Evolutionary conservation across 352 stramenopile genomes (phyloP).

Genomic region (Pythium dissimile): DNA sequence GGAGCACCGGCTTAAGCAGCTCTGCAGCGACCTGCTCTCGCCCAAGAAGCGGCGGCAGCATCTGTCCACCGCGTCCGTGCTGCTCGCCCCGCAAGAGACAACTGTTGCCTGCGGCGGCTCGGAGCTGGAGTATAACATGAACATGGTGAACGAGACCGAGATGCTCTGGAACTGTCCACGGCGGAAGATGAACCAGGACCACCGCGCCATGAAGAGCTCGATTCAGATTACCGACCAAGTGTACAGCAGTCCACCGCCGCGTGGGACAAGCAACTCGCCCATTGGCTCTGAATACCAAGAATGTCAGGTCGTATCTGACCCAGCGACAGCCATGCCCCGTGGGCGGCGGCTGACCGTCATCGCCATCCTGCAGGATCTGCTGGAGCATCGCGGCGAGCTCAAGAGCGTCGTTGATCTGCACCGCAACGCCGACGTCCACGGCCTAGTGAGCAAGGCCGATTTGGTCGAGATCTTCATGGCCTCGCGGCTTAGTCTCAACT

Average conservation of each 20-base stretch:
- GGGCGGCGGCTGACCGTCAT: constrained; percentile 35
- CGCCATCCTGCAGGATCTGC: constrained; percentile 59
- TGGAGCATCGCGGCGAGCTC: constrained; percentile 64
- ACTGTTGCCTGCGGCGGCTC: constrained; percentile 19
- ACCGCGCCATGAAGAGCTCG: constrained; percentile 52
- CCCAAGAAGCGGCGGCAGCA: constrained; percentile 66
- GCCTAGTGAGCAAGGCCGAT: constrained; percentile 54
- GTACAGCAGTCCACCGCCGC: neutral
- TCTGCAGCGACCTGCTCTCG: constrained; percentile 67
- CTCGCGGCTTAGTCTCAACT: constrained; percentile 57
- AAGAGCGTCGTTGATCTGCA: constrained; percentile 73
- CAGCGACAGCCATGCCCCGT: constrained; percentile 1
- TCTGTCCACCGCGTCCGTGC: constrained; percentile 61
- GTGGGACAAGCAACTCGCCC: neutral
- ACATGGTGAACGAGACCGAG: constrained; percentile 40
- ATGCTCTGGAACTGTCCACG: constrained; percentile 65
- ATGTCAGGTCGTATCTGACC: constrained; percentile 26
- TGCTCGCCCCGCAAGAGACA: constrained; percentile 55
- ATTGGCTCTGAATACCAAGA: neutral
- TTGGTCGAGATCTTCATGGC: constrained; percentile 63
- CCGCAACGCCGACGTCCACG: constrained; percentile 47
- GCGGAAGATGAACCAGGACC: constrained; percentile 54
- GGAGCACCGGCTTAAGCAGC: constrained; percentile 35
- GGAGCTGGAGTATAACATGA: constrained; percentile 33
- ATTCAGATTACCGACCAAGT: constrained; percentile 52